Evolutionary conservation across 257 asterid genomes (phyloP), one percentile per base, ranked within the genome.

Genomic region (Solanum appendiculatum): DNA sequence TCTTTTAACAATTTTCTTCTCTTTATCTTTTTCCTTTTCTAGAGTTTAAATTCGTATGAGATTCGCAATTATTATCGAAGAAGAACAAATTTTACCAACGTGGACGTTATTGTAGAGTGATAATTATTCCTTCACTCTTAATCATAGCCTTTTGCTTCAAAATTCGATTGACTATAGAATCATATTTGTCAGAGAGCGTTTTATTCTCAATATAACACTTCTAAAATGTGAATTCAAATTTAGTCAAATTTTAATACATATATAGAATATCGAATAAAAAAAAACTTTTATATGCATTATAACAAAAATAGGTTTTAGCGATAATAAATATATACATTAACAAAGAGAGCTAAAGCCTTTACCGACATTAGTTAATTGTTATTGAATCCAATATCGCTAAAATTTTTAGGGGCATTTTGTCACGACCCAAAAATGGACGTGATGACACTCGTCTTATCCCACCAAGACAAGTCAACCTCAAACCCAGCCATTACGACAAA

Each of bases 111-210:
- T 1, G 0, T 33, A 9, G 3, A 69, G 6, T 7, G 40, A 33
- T 69, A 31, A 4, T 8, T 16, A 69, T 1, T 69, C 6, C 0
- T 31, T 69, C 1, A 14, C 16, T 69, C 0, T 69, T 16, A 68
- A 68, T 29, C 14, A 0, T 16, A 69, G 3, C 3, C 0, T 8
- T 16, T 3, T 0, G 11, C 4, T 7, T 31, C 1, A 3, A 29
- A 29, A 6, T 0, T 29, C 0, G 3, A 3, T 6, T 14, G 0
- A 4, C 3, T 29, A 4, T 2, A 0, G 1, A 31, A 14, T 6
- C 21, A 0, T 68, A 1, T 68, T 29, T 68, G 9, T 7, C 4
- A 15, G 1, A 68, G 2, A 7, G 14, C 1, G 4, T 29, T 68
- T 14, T 68, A 29, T 29, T 3, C 1, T 12, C 0, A 29, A 27